phyloP scores from a whole-genome alignment of 441 rosid genomes.

The Jatropha podagrica region DNA sequence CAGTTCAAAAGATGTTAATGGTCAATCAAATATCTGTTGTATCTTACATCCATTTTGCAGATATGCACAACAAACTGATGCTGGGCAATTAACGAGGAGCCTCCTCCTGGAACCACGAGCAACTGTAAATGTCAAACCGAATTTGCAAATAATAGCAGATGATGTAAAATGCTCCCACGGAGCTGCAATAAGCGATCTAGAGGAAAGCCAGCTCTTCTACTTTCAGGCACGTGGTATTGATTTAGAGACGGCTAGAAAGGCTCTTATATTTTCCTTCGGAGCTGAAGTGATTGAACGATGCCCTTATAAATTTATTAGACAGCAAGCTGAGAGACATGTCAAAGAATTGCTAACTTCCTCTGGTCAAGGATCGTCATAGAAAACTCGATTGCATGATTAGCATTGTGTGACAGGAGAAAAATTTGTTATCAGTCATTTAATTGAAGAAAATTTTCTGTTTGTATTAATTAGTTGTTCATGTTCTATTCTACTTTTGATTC shows the following conservation, averaged over 20 bases:
- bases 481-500: conserved; percentile 3
- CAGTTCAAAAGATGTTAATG: neutral
- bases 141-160: conserved; percentile 83
- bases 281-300: conserved; percentile 67
- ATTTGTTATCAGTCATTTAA: neutral
- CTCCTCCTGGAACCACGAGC: conserved; percentile 84
- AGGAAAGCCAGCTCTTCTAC: conserved; percentile 85
- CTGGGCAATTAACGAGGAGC: conserved; percentile 81
- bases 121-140: conserved; percentile 85
- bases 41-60: conserved; percentile 32
- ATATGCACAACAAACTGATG: conserved; percentile 85
- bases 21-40: neutral
- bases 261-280: conserved; percentile 79
- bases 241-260: conserved; percentile 68
- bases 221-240: conserved; percentile 84
- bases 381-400: neutral
- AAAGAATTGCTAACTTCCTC: conserved; percentile 50
- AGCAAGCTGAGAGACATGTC: conserved; percentile 55
- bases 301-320: conserved; percentile 42
- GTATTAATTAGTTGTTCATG: neutral
- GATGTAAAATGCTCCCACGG: conserved; percentile 95
- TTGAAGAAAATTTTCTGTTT: conserved; percentile 16
- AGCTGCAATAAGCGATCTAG: conserved; percentile 92
- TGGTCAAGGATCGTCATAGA: conserved; percentile 1
- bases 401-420: neutral